Base-by-base conservation (phyloP, 306 rosid genomes). In the Vachellia collinsii region DNA sequence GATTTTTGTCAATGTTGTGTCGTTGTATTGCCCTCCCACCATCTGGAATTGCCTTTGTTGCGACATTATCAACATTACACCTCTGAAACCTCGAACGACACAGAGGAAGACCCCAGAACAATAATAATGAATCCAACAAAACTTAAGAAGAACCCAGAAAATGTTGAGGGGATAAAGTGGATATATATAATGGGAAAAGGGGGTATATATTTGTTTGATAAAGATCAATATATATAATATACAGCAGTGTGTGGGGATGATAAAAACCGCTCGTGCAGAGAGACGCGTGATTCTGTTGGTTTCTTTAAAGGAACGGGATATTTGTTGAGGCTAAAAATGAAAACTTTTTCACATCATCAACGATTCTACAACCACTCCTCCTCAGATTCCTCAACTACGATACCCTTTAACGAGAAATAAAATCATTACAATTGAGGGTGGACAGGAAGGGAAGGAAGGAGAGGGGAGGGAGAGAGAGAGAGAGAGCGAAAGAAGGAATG, bases 1-100 rank as follows among this genome's bases (percentile, higher is more conserved):
- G 70, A 95, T 86, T 85, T 95, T 95, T 77, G 98, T 95, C 63
- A 93, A 89, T 46, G 93, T 90, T 63, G 98, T 87, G 85, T 95
- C 99, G 88, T 85, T 91, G 85, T 92, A 83, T 75, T 86, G 92
- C 54, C 87, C 72, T 34, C 89, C 89, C 87, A 76, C 83, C 93
- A 86, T 91, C 83, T 84, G 94, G 85, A 89, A 80, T 77, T 88
- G 94, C 88, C 92, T 88, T 87, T 85, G 86, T 78, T 91, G 97
- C 86, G 94, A 91, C 95, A 95, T 93, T 22, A 11, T 38, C 69
- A 62, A 16, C 68, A 62, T 62, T 13, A 62, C 68, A 62, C 41
- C 42, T 11, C 41, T 5, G 17, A 29, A 62, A 62, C 37, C 17
- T 6, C 38, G 38, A 62, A 29, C 9, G n/a, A 0, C n/a, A n/a